These are phyloP conservation scores for Aspergillus arachidicola DNA, from an alignment of 2,329 filamentous ascomycete species.

Conservation along the genomic window DNA sequence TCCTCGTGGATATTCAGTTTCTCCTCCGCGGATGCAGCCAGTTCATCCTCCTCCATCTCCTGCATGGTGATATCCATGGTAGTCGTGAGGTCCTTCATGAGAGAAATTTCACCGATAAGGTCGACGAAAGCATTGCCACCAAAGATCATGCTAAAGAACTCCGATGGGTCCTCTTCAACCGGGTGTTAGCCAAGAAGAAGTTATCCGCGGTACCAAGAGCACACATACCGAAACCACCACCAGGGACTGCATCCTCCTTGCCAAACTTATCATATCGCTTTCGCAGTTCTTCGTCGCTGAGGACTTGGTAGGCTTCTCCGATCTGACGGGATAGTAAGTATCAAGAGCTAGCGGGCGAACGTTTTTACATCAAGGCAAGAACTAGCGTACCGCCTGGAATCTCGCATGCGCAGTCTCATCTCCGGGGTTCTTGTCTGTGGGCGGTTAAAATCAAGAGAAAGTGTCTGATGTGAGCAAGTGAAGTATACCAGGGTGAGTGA, in stretches of 20 bases:
- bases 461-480: not conserved
- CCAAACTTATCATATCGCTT: constrained; percentile 96
- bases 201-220: not conserved
- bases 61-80: constrained; percentile 98
- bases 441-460: constrained; percentile 14
- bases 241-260: constrained; percentile 89
- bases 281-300: constrained; percentile 83
- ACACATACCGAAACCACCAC: constrained; percentile 76
- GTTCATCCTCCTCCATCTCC: constrained; percentile 70
- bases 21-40: constrained; percentile 56
- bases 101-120: constrained; percentile 95
- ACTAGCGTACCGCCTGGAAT: constrained; percentile 75
- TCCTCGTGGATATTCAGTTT: constrained; percentile 50
- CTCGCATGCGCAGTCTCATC: constrained; percentile 91
- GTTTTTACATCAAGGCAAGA: not conserved
- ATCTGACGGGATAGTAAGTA: constrained; percentile 48
- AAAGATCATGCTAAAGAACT: constrained; percentile 99
- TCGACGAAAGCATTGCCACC: constrained; percentile 94
- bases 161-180: constrained; percentile 74
- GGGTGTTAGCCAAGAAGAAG: not conserved
- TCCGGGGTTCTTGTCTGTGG: constrained; percentile 90
- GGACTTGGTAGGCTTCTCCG: constrained; percentile 72
- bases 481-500: constrained; percentile 78
- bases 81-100: constrained; percentile 97
- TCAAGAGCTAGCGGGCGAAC: not conserved